Base-by-base conservation (phyloP, 2,329 filamentous ascomycete genomes). In the Sporothrix pallida region DNA sequence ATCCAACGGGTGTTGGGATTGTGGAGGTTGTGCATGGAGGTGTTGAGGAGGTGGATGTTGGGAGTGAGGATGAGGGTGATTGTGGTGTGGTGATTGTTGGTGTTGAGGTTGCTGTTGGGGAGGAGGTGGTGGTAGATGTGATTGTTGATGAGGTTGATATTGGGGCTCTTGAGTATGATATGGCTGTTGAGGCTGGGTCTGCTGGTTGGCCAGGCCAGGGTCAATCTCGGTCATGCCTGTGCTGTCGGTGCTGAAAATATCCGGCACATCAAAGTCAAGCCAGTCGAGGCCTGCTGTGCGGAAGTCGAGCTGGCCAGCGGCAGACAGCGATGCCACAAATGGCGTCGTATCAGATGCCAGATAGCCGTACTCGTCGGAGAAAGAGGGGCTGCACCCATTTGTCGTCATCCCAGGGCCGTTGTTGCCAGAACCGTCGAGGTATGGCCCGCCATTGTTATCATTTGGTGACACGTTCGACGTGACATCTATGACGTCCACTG, bases 221-320 rank as follows among this genome's bases (percentile, higher is more conserved):
- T 65, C 70, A 6, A 67, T 65, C 6, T 72, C 46, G 1, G 62
- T 4, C 17, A 69, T n/a, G 9, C 72, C 68, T 2, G 50, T 15
- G 26, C 68, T 52, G 52, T 71, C 58, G 6, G 67, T 42, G 50
- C 20, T 46, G 31, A 60, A 70, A 9, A 73, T 31, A 10, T 74
- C 73, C 0, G 73, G 73, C 31, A 75, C 72, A 31, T 76, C 75
- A 67, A 76, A 74, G 17, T 75, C 75, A 3, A 76, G 71, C 75
- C 75, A 76, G 68, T 76, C 75, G 3, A 76, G 62, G 17, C 74
- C 70, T 10, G 70, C 65, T 37, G 73, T 71, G 8, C 75, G 75
- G 13, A 75, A 75, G 46, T 75, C 73, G 17, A 73, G 62, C 56
- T 74, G 73, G 13, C 75, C 75, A 1, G 50, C 73, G 0, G 71